These are phyloP conservation scores for Boletellus ananas DNA, from an alignment of 768 basidiomycete species.

Conservation along the genomic window DNA sequence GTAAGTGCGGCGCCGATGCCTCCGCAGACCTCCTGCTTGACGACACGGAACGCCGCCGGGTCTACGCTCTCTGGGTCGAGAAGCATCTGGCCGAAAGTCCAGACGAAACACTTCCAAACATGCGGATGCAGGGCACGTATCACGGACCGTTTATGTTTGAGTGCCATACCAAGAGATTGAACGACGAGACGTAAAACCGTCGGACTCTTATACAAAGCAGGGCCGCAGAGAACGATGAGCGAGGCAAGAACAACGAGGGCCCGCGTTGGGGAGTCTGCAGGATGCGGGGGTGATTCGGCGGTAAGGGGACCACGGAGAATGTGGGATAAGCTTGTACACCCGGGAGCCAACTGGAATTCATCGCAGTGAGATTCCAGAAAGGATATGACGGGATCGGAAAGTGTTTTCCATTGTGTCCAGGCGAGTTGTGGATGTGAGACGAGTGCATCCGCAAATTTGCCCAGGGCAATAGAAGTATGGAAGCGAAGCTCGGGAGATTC, in stretches of 20 bases:
- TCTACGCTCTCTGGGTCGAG: constrained; percentile 14
- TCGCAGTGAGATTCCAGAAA: constrained; percentile 23
- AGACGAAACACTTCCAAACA: constrained; percentile 54
- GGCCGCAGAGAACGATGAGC: constrained; percentile 46
- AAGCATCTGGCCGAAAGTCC: constrained; percentile 49
- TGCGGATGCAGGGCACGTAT: constrained; percentile 40
- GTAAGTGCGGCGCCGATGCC: constrained; percentile 45
- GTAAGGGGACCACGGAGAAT: constrained; percentile 30
- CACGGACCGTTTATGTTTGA: constrained; percentile 32
- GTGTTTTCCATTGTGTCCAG: constrained; percentile 18
- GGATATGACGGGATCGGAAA: constrained; percentile 25
- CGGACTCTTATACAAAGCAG: constrained; percentile 39
- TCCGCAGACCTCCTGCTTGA: constrained; percentile 45
- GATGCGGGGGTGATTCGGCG: constrained; percentile 15
- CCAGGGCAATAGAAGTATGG: constrained; percentile 20
- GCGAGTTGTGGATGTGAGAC: constrained; percentile 32
- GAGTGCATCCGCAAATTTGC: constrained; percentile 27
- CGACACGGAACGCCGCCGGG: constrained; percentile 36
- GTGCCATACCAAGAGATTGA: constrained; percentile 31
- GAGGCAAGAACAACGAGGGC: constrained; percentile 42
- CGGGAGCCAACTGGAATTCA: neutral
- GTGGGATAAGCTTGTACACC: constrained; percentile 19
- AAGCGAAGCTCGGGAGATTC: constrained; percentile 17
- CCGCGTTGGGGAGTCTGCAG: constrained; percentile 39
- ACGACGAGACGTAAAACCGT: constrained; percentile 38